Conservation (phyloP, 345 rosid species). For the Dovyalis caffra region DNA sequence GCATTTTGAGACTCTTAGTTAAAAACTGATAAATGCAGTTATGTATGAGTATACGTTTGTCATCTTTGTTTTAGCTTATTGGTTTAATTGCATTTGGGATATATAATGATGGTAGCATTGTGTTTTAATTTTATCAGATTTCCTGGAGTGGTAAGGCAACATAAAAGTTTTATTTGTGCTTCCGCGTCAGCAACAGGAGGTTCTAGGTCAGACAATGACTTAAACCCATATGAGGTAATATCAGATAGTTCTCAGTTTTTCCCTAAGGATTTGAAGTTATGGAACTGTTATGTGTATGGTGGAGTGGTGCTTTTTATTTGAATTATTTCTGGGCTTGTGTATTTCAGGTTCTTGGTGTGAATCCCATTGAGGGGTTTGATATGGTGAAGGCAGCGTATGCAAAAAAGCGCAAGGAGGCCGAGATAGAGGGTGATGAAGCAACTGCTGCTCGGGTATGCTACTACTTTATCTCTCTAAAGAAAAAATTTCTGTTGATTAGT, state of each 20-base stretch:
- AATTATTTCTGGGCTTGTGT: constrained; percentile 1
- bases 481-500: too few species aligned
- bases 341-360: constrained; percentile 87
- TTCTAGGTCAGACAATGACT: constrained; percentile 58
- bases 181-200: constrained; percentile 79
- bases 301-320: neutral
- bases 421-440: constrained; percentile 69
- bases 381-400: constrained; percentile 61
- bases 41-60: neutral
- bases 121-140: constrained; percentile 28
- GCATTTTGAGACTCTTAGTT: neutral
- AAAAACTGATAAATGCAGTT: neutral
- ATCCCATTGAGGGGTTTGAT: constrained; percentile 78
- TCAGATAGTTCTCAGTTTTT: constrained; percentile 1
- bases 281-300: neutral
- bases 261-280: neutral
- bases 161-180: constrained; percentile 41
- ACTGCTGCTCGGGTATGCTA: constrained; percentile 70
- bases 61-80: neutral
- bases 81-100: neutral
- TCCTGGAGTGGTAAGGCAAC: constrained; percentile 32
- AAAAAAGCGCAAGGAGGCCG: constrained; percentile 85
- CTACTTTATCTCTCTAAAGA: constrained; percentile 1
- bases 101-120: neutral
- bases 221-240: constrained; percentile 83